phyloP scores from a whole-genome alignment of 345 rosid species.

The Brassica carinata region DNA sequence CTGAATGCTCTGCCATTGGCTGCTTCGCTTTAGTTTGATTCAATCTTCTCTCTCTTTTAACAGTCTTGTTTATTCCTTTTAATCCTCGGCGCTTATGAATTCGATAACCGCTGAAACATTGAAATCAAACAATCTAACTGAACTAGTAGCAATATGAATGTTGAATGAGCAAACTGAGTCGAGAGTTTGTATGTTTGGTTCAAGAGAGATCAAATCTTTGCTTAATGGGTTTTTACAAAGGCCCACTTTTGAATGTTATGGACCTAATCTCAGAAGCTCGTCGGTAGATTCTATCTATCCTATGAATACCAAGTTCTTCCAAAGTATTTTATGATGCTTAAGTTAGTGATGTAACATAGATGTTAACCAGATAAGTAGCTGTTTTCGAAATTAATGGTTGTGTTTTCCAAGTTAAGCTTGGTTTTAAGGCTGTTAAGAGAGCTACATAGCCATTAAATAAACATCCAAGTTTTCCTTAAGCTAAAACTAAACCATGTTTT shows the following conservation, averaged over 20 bases:
- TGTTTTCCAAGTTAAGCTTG: no score
- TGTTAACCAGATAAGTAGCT: not conserved
- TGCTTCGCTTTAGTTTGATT: slow-evolving; percentile 34
- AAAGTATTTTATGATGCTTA: not conserved
- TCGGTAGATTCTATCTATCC: not conserved
- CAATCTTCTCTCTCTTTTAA: not conserved
- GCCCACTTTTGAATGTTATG: not conserved
- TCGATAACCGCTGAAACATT: not conserved
- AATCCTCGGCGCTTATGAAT: not conserved
- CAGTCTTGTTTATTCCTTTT: not conserved
- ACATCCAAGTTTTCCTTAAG: no score
- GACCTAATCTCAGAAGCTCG: not conserved
- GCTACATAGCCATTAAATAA: no score
- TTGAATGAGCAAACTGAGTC: not conserved
- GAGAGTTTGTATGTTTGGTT: not conserved
- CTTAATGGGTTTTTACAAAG: no score
- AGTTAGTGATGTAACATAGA: not conserved
- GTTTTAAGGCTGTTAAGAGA: no score
- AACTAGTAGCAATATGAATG: not conserved
- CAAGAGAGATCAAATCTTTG: not conserved
- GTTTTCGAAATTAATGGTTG: no score
- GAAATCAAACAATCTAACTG: not conserved
- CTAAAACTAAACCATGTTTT: no score
- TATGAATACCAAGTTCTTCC: not conserved
- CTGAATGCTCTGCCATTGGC: slow-evolving; percentile 34